Evolutionary conservation across 345 rosid species (phyloP), one percentile per base, ranked within the genome.

Genomic region (Euphorbia peplus): DNA sequence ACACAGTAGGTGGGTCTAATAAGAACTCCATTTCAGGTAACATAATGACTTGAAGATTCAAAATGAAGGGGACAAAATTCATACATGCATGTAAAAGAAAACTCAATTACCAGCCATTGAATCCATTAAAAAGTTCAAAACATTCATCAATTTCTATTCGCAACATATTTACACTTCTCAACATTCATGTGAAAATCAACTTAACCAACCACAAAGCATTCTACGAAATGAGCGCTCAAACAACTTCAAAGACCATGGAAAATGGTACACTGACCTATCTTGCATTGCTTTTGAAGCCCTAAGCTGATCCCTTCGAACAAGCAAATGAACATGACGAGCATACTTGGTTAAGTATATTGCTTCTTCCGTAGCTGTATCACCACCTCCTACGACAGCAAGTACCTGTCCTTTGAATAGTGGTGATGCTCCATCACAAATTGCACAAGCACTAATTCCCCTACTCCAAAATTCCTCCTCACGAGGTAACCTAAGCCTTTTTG

Each of bases 241-340:
- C 18, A 54, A 56, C 61, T 52, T 58, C 41, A 37, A 39, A 10
- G 25, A 52, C 21, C 16, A 51, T 15, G 14, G 54, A 18, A 5
- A 69, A 58, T 29, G 63, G 24, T 71, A 63, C 62, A 69, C 90
- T 84, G 83, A 91, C 98, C 97, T 88, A 84, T 93, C 98, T 82
- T 93, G 98, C 98, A 93, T 93, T 72, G 98, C 98, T 77, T 63
- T 93, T 69, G 98, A 93, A 47, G 97, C 98, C 79, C 96, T 86
- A 67, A 93, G 81, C 30, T 86, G 93, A 39, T 83, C 97, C 75
- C 73, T 83, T 22, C 98, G 97, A 61, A 93, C 96, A 44, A 93
- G 97, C 69, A 93, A 83, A 85, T 93, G 98, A 84, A 93, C 97
- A 80, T 93, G 98, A 47, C 93, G 88, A 32, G 97, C 98, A 75